Evolutionary conservation across 257 asterid genomes (phyloP).

Genomic region (Ophiorrhiza pumila): DNA sequence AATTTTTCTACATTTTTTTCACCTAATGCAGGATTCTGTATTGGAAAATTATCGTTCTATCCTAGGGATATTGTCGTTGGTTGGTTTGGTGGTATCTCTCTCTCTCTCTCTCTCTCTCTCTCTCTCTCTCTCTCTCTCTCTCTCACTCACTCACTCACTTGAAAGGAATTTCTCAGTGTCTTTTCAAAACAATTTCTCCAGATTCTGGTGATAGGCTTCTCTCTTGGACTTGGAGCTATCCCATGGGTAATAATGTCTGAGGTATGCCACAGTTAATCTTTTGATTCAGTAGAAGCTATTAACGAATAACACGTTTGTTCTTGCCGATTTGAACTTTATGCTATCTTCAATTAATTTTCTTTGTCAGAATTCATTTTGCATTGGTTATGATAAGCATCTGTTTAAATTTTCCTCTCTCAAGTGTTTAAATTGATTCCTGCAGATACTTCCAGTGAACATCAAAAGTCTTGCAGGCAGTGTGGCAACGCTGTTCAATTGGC

Average conservation of each 20-base stretch:
- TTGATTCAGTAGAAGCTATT: background rate
- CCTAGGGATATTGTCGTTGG: constrained; percentile 47
- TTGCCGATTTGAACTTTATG: no score
- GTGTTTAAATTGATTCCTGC: constrained; percentile 21
- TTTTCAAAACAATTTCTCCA: constrained; percentile 27
- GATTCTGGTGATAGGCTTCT: constrained; percentile 76
- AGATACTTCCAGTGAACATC: constrained; percentile 89
- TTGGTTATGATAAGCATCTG: background rate
- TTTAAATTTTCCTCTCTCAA: background rate
- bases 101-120: background rate
- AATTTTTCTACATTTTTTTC: background rate
- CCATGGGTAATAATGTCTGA: constrained; percentile 96
- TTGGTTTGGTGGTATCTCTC: constrained; percentile 68
- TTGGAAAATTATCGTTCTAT: constrained; percentile 38
- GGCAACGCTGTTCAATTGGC: constrained; percentile 84
- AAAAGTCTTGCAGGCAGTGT: constrained; percentile 93
- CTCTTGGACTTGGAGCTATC: constrained; percentile 75
- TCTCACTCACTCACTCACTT: background rate
- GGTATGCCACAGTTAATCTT: constrained; percentile 38
- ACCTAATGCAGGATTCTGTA: constrained; percentile 42
- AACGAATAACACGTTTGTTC: background rate
- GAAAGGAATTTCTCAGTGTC: constrained; percentile 4
- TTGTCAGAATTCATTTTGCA: background rate
- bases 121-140: background rate
- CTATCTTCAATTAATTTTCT: no score